Evolutionary conservation across 352 stramenopile genomes (phyloP), one percentile per base, ranked within the genome.

Genomic region (Elongisporangium undulatum): DNA sequence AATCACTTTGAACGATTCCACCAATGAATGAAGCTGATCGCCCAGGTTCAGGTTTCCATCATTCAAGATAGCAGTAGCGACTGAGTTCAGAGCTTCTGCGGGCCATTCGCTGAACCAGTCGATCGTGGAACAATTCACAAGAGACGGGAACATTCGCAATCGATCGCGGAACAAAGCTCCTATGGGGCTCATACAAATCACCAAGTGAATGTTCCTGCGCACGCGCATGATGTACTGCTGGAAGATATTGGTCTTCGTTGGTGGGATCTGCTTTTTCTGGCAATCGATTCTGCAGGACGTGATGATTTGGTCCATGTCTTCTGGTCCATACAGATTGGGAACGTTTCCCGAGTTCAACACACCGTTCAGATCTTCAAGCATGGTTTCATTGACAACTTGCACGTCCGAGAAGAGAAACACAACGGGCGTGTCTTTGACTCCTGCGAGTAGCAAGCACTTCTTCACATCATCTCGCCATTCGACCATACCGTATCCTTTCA

Each of bases 341-440:
- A 98, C 87, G 51, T 98, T 94, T 17, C 95, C 95, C 21, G 89
- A 97, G 74, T 98, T 98, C 1, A 98, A 75, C 4, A 98, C 86
- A 63, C 90, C 96, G 72, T 98, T 98, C 57, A 98, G 93, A 65
- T 98, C 95, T 70, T 98, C 95, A 2, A 98, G 64, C 92, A 98
- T 98, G 10, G 88, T 86, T 61, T 98, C 95, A 52, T 97, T 77
- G 5, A 98, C 89, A 55, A 98, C 97, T 67, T 97, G 91, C 2
- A 96, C 95, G 62, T 98, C 95, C 0, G 89, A 97, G 57, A 98
- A 98, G 7, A 98, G 75, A 56, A 98, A 98, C 0, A 98, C 90
- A 6, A 94, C 85, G 1, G 85, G 87, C 34, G 97, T 97, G 60
- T 98, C 88, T 29, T 98, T 85, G 24, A 98, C 85, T 1, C 94